Base-by-base conservation (phyloP, 2,329 filamentous ascomycete species). In the Chalara sp. region DNA sequence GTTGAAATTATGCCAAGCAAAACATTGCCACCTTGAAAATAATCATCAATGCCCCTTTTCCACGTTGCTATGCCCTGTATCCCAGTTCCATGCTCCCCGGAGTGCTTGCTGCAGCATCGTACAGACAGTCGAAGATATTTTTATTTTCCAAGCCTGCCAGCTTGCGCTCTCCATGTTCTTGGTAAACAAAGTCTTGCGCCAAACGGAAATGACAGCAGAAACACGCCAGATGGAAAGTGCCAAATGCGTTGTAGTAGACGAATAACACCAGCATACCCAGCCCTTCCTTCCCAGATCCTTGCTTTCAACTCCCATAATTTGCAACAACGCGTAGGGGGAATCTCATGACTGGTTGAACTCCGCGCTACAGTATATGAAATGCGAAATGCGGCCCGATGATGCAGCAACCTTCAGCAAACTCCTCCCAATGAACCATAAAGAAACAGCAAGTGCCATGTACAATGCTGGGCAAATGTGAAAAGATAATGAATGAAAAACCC, bases 281-380 rank as follows among this genome's bases (percentile, higher is more conserved):
- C 53, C 58, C 47, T 51, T 53, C 51, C 46, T 53, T 60, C 49
- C 56, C 58, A 55, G 51, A 54, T 58, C 58, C 56, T 57, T 51
- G 21, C 21, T 54, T 58, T 56, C 59, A 63, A 64, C 60, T 64
- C 61, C 61, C 51, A 55, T 52, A 59, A 61, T 55, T 61, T 21
- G 56, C 56, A 56, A 57, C 53, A 61, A 63, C 58, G 63, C 63
- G 51, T 52, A 62, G 54, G 62, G 63, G 62, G 62, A 63, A 64
- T 64, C 63, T 64, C 59, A 63, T 62, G 58, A 62, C 56, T 58
- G 53, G 35, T 10, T 61, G 55, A 61, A 63, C 58, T 63, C 58
- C 61, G 57, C 61, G 58, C 60, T 65, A 61, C 57, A 57, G 54
- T 53, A 58, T 59, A 48, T 57, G 53, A 59, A 60, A 61, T 61